phyloP scores from a whole-genome alignment of 2,329 filamentous ascomycete genomes.

The Cercospora sesami region DNA sequence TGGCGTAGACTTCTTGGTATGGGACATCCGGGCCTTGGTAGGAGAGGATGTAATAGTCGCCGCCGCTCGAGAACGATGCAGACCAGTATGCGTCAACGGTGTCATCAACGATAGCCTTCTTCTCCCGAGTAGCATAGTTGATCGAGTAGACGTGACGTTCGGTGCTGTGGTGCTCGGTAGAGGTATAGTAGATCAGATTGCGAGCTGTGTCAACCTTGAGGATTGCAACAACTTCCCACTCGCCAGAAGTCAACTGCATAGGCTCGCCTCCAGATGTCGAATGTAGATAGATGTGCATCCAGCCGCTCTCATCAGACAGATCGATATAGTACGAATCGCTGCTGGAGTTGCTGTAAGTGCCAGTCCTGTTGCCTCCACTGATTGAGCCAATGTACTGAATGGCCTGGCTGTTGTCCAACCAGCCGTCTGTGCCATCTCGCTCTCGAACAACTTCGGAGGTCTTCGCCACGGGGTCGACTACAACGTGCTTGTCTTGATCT shows the following conservation, averaged over 20 bases:
- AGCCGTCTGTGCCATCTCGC: conserved; percentile 60
- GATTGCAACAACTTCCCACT: conserved; percentile 65
- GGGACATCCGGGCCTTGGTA: conserved; percentile 68
- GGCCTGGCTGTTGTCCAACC: conserved; percentile 61
- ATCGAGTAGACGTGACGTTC: conserved; percentile 69
- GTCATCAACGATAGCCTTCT: conserved; percentile 63
- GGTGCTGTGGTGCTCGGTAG: conserved; percentile 65
- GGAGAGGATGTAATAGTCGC: conserved; percentile 64
- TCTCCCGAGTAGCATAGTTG: conserved; percentile 56
- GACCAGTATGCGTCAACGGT: conserved; percentile 59
- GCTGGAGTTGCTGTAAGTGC: conserved; percentile 34
- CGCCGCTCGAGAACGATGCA: conserved; percentile 64
- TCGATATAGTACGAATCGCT: conserved; percentile 60
- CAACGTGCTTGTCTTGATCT: conserved; percentile 62
- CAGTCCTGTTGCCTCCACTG: conserved; percentile 32
- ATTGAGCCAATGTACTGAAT: conserved; percentile 58
- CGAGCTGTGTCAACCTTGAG: conserved; percentile 60
- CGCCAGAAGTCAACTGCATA: conserved; percentile 54
- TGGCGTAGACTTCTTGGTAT: conserved; percentile 65
- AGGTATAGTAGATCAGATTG: conserved; percentile 63
- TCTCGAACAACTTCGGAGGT: conserved; percentile 54
- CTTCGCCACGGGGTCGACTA: conserved; percentile 55
- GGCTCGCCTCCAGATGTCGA: conserved; percentile 54
- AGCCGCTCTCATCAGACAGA: conserved; percentile 64
- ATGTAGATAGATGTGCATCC: conserved; percentile 66